Conservation (phyloP, 208 protist species). For the Wallacemonas collosoma region DNA sequence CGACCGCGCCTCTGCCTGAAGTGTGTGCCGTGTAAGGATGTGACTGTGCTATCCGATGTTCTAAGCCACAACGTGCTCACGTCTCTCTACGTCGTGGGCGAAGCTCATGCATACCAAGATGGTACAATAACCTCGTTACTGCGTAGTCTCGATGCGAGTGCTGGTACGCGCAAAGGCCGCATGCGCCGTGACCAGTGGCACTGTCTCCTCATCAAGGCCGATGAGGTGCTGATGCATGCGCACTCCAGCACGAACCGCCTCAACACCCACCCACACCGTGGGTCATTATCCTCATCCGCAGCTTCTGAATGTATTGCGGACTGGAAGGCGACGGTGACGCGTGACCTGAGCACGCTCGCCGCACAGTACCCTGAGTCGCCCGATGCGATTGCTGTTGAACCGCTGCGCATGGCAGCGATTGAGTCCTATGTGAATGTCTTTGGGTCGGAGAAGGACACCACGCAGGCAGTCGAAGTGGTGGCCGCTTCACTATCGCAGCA, state of each 20-base stretch:
- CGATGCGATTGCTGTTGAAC: background rate
- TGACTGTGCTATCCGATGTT: background rate
- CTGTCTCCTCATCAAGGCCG: background rate
- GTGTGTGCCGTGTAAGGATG: background rate
- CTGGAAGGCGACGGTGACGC: background rate
- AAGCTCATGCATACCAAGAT: background rate
- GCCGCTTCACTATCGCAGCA: background rate
- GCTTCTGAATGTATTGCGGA: background rate
- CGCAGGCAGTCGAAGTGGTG: background rate
- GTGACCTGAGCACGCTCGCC: background rate
- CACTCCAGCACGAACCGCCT: background rate
- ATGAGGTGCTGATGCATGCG: background rate
- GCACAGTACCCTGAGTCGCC: background rate
- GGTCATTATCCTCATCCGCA: background rate
- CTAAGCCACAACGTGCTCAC: background rate
- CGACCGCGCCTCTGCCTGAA: background rate
- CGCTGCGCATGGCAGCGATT: background rate
- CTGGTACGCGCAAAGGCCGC: background rate
- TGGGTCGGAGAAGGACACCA: background rate
- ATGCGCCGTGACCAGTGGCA: background rate
- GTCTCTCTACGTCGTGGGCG: background rate
- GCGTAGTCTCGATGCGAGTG: slow-evolving; percentile 3
- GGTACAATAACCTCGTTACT: background rate
- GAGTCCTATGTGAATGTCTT: background rate
- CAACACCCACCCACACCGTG: background rate